Conservation (phyloP, 805 yeast genomes). For the Candida tallmaniae region DNA sequence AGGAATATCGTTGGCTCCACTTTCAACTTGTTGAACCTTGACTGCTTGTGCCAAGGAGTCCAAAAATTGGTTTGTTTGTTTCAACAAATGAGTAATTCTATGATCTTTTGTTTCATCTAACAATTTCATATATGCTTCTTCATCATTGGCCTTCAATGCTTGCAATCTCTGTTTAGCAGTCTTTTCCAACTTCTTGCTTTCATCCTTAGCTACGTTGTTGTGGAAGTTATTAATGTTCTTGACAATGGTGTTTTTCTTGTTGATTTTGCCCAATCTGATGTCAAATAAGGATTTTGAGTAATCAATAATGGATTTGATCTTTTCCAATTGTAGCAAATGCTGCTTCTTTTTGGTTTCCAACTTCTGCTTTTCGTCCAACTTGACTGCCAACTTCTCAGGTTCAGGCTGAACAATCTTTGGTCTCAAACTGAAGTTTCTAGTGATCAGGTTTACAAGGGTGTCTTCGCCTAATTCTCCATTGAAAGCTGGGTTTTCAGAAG, state of each 20-base stretch:
- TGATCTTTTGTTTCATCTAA: slow-evolving; percentile 85
- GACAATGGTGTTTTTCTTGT: slow-evolving; percentile 23
- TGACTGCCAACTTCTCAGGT: slow-evolving; percentile 72
- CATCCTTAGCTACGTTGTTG: slow-evolving; percentile 63
- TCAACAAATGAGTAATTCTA: slow-evolving; percentile 77
- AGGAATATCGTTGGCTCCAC: slow-evolving; percentile 26
- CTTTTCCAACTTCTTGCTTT: slow-evolving; percentile 66
- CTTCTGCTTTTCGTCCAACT: slow-evolving; percentile 66
- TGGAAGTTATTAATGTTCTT: slow-evolving; percentile 47
- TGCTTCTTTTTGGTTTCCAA: slow-evolving; percentile 49
- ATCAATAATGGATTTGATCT: slow-evolving; percentile 33
- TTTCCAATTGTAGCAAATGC: slow-evolving; percentile 47
- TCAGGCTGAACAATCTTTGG: slow-evolving; percentile 68
- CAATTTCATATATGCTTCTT: slow-evolving; percentile 79
- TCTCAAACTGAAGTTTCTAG: slow-evolving; percentile 63
- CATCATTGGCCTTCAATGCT: slow-evolving; percentile 83
- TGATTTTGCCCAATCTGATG: slow-evolving; percentile 16
- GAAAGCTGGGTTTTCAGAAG: slow-evolving; percentile 53
- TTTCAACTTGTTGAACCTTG: slow-evolving; percentile 64
- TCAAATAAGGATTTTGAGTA: slow-evolving; percentile 22
- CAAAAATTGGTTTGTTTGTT: slow-evolving; percentile 73
- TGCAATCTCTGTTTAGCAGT: slow-evolving; percentile 86
- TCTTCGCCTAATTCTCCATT: slow-evolving; percentile 48
- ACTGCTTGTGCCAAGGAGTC: slow-evolving; percentile 78
- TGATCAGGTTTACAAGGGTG: slow-evolving; percentile 60